These are phyloP conservation scores for Nannochloris sp. DNA, from an alignment of 139 green algal species.

Conservation along the genomic window DNA sequence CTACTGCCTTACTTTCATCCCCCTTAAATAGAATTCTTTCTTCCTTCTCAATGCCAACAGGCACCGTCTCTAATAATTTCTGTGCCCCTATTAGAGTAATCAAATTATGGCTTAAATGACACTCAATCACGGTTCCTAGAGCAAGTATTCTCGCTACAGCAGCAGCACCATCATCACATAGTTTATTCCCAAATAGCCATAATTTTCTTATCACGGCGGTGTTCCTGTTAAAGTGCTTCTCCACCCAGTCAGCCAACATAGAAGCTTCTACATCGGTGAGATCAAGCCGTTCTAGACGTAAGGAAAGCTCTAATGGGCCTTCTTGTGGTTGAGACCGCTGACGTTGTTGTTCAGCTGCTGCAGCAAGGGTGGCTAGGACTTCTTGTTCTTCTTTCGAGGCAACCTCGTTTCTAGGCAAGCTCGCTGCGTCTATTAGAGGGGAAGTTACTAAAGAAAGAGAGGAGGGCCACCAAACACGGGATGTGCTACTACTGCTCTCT, in stretches of 20 bases:
- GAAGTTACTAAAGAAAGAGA: no score
- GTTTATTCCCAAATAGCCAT: slow-evolving; percentile 71
- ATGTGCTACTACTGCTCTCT: no score
- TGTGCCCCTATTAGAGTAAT: slow-evolving; percentile 29
- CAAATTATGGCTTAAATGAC: slow-evolving; percentile 43
- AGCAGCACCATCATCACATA: slow-evolving; percentile 48
- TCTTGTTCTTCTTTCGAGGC: no score
- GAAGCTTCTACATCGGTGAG: slow-evolving; percentile 43
- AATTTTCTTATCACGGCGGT: slow-evolving; percentile 38
- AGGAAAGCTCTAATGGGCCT: slow-evolving; percentile 21
- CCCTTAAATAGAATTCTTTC: no score
- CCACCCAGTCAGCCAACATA: slow-evolving; percentile 32
- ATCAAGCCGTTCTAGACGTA: slow-evolving; percentile 43
- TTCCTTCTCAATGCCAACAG: no score
- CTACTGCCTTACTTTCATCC: no score
- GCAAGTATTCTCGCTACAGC: slow-evolving; percentile 33
- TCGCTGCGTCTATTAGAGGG: no score
- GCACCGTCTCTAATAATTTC: slow-evolving; percentile 31
- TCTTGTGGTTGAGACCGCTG: no score
- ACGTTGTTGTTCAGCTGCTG: no score
- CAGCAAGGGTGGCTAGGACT: no score
- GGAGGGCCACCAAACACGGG: no score
- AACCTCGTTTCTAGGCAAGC: no score
- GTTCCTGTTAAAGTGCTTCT: not conserved
- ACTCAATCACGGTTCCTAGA: slow-evolving; percentile 5